Evolutionary conservation across 495 filamentous ascomycete genomes (phyloP).

Genomic region (Daldinia grandis): DNA sequence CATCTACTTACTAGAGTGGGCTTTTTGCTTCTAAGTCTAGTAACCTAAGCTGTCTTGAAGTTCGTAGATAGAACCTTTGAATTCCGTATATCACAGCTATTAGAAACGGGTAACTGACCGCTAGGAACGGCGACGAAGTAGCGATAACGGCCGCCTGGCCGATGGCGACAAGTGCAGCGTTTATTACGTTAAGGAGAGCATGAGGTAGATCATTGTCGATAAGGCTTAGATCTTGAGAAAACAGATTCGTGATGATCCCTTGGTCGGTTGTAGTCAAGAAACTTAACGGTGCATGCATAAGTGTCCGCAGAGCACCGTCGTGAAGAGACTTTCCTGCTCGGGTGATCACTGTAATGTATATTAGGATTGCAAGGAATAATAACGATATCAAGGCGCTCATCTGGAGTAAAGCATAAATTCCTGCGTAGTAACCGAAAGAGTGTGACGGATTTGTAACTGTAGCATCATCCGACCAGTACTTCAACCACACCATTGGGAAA

Average conservation of each 20-base stretch:
- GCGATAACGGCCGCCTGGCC: constrained; percentile 48
- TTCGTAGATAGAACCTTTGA: constrained; percentile 69
- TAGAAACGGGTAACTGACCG: constrained; percentile 36
- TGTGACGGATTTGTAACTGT: constrained; percentile 39
- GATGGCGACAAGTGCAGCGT: constrained; percentile 24
- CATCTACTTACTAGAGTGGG: constrained; percentile 30
- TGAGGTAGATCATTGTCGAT: constrained; percentile 50
- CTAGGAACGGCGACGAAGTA: constrained; percentile 42
- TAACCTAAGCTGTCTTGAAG: constrained; percentile 65
- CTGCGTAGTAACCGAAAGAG: constrained; percentile 47
- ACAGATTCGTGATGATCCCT: constrained; percentile 54
- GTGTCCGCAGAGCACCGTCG: constrained; percentile 33
- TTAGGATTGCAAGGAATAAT: constrained; percentile 7
- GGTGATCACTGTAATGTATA: constrained; percentile 32
- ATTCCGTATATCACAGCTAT: constrained; percentile 56
- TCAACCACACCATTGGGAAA: constrained; percentile 52
- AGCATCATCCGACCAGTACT: constrained; percentile 49
- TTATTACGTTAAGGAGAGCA: constrained; percentile 30
- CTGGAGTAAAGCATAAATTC: constrained; percentile 48
- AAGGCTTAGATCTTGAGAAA: constrained; percentile 57
- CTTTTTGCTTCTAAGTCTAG: constrained; percentile 67
- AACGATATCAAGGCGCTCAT: constrained; percentile 34
- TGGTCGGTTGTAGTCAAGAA: constrained; percentile 55
- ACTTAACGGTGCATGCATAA: constrained; percentile 44
- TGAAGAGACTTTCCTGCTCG: constrained; percentile 41